phyloP scores from a whole-genome alignment of 768 basidiomycete species.

The Termitomyces bulborhizus region DNA sequence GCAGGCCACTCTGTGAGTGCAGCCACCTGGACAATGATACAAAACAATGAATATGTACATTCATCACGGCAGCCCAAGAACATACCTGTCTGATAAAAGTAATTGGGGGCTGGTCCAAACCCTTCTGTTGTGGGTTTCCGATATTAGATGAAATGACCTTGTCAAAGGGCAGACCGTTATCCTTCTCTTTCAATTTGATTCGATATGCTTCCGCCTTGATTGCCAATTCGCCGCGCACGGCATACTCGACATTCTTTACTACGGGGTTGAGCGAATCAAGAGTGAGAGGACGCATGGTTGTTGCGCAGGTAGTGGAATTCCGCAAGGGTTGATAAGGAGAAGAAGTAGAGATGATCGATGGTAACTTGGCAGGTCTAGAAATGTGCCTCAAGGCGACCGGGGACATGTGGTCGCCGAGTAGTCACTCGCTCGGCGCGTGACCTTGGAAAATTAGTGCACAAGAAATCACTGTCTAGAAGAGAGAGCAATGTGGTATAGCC shows the following conservation, averaged over 20 bases:
- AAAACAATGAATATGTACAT: not conserved
- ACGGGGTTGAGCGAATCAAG: slow-evolving; percentile 74
- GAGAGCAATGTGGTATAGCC: not conserved
- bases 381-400: not conserved
- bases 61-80: not conserved
- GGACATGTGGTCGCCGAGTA: not conserved
- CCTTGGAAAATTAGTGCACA: not conserved
- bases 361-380: slow-evolving; percentile 7
- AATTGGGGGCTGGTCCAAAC: slow-evolving; percentile 87
- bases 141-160: slow-evolving; percentile 94
- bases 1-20: slow-evolving; percentile 89
- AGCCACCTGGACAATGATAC: slow-evolving; percentile 55
- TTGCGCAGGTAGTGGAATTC: slow-evolving; percentile 10
- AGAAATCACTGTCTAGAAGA: not conserved
- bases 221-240: slow-evolving; percentile 94
- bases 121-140: slow-evolving; percentile 95
- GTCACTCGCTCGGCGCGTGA: not conserved
- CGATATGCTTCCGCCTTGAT: slow-evolving; percentile 87
- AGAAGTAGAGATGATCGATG: slow-evolving; percentile 1
- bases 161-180: slow-evolving; percentile 72
- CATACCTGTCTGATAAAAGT: slow-evolving; percentile 89
- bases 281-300: slow-evolving; percentile 53
- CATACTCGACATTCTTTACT: slow-evolving; percentile 87
- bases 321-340: not conserved
- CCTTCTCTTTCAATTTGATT: slow-evolving; percentile 54